These are phyloP conservation scores for Gloeophyllum trabeum DNA, from an alignment of 768 basidiomycete species.

Conservation along the genomic window DNA sequence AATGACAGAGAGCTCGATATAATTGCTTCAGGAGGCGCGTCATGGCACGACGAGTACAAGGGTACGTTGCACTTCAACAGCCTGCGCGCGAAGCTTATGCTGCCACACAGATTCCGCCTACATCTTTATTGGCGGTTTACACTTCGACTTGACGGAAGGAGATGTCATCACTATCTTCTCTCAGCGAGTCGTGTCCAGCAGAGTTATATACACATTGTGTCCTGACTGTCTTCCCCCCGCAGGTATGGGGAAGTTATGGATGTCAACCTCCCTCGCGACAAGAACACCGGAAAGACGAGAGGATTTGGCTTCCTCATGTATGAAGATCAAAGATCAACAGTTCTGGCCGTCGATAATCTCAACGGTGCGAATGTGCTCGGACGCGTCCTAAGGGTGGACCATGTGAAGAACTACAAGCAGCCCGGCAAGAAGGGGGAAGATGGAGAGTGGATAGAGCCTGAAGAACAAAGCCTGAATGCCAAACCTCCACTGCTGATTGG, in stretches of 20 bases:
- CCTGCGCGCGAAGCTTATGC: conserved; percentile 4
- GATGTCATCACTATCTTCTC: conserved; percentile 97
- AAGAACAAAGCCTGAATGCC: conserved; percentile 83
- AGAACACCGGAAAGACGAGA: conserved; percentile 78
- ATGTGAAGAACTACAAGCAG: conserved; percentile 89
- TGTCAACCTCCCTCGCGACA: conserved; percentile 89
- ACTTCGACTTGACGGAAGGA: conserved; percentile 87
- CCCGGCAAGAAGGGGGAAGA: conserved; percentile 65
- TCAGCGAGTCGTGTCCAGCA: conserved; percentile 49
- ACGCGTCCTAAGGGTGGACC: conserved; percentile 82
- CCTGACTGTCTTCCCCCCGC: conserved; percentile 1
- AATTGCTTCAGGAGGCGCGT: conserved; percentile 46
- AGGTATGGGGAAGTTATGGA: conserved; percentile 98
- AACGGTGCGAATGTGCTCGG: conserved; percentile 89
- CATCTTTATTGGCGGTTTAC: conserved; percentile 84
- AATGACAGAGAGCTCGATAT: conserved; percentile 85
- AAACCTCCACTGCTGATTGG: conserved; percentile 63
- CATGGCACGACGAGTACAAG: conserved; percentile 97
- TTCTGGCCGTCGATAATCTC: conserved; percentile 96
- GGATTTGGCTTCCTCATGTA: conserved; percentile 99
- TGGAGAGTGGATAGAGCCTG: conserved; percentile 79
- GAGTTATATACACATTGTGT: conserved; percentile 1
- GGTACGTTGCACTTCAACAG: conserved; percentile 24
- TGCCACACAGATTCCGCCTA: conserved; percentile 74
- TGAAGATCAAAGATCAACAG: conserved; percentile 92